These are phyloP conservation scores for Capronia americana DNA, from an alignment of 2,329 filamentous ascomycete species.

Conservation along the genomic window DNA sequence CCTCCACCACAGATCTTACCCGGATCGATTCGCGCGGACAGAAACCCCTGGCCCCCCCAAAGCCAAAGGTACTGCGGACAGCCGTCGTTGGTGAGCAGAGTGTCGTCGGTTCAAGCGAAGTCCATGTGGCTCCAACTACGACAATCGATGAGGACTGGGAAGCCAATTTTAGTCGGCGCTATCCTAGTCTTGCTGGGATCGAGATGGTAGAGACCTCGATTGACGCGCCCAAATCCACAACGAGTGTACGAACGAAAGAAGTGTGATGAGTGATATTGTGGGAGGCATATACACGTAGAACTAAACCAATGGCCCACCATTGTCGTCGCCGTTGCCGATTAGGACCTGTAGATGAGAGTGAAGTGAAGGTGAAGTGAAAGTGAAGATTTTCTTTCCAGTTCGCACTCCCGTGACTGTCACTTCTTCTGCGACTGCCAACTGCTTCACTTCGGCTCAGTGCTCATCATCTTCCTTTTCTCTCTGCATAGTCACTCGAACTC, in stretches of 20 bases:
- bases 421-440: slow-evolving; percentile 1
- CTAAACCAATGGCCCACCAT: not conserved
- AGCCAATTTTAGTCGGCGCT: slow-evolving; percentile 79
- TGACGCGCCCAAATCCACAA: slow-evolving; percentile 47
- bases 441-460: not conserved
- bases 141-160: slow-evolving; percentile 66
- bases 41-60: slow-evolving; percentile 64
- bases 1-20: slow-evolving; percentile 30
- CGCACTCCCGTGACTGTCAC: not conserved
- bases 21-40: slow-evolving; percentile 22
- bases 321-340: not conserved
- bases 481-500: not conserved
- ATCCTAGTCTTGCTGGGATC: slow-evolving; percentile 81
- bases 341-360: not conserved
- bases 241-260: slow-evolving; percentile 49
- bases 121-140: slow-evolving; percentile 29
- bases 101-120: slow-evolving; percentile 43
- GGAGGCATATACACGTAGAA: slow-evolving; percentile 27
- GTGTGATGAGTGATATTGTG: slow-evolving; percentile 37
- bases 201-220: slow-evolving; percentile 84
- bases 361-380: slow-evolving; percentile 21
- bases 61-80: slow-evolving; percentile 65
- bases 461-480: not conserved
- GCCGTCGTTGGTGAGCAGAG: slow-evolving; percentile 48
- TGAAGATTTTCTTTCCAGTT: not conserved